Evolutionary conservation across 192 early-diverging fungal genomes (phyloP).

Genomic region (Diversispora epigaea): DNA sequence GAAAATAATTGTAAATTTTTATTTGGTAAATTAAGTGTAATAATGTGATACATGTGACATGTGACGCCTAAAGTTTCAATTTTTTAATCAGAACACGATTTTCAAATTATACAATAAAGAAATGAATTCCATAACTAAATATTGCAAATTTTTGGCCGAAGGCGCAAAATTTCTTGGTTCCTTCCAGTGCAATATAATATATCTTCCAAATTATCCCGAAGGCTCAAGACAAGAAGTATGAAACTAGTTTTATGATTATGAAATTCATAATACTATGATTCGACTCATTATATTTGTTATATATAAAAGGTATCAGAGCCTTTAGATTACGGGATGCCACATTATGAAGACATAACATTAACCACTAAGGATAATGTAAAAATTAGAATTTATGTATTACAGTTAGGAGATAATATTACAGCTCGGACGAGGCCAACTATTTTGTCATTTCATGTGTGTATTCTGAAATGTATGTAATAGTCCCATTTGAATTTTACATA

Average conservation of each 20-base stretch:
- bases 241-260: neutral
- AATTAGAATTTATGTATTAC: conserved; percentile 77
- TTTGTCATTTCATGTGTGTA: conserved; percentile 77
- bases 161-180: conserved; percentile 57
- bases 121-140: neutral
- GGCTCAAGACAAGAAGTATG: conserved; percentile 52
- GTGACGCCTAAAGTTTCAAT: no score
- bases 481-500: neutral
- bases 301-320: conserved; percentile 61
- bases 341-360: conserved; percentile 60
- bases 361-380: conserved; percentile 78
- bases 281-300: neutral
- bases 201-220: conserved; percentile 62
- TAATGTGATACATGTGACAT: no score
- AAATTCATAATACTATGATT: neutral
- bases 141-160: conserved; percentile 35
- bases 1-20: no score
- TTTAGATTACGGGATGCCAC: conserved; percentile 63
- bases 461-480: conserved; percentile 1
- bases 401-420: conserved; percentile 53
- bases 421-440: conserved; percentile 68
- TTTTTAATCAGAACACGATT: no score
- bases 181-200: conserved; percentile 78
- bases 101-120: neutral
- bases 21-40: no score